Conservation (phyloP, 306 rosid genomes). For the Casuarina cunninghamiana region DNA sequence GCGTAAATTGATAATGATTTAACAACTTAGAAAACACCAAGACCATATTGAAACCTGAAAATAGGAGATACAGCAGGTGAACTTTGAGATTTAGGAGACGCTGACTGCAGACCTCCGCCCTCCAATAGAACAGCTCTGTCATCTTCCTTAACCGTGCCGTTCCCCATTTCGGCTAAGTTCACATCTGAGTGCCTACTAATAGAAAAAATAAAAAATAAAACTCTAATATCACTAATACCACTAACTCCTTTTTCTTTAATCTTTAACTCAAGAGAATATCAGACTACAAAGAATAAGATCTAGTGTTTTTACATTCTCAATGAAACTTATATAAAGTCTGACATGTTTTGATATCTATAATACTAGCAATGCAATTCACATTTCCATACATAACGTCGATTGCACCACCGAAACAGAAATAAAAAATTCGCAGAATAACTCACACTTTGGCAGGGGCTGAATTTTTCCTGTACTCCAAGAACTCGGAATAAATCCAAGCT, state of each 20-base stretch:
- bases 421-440: conserved; percentile 29
- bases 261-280: neutral
- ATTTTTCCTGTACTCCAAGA: conserved; percentile 63
- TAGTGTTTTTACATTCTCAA: neutral
- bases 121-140: conserved; percentile 69
- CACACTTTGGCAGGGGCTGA: conserved; percentile 64
- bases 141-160: conserved; percentile 60
- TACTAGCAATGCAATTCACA: neutral
- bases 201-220: conserved; percentile 7
- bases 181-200: conserved; percentile 72
- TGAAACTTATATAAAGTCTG: neutral
- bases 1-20: conserved; percentile 14
- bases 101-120: conserved; percentile 61
- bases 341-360: neutral
- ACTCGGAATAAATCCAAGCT: conserved; percentile 86
- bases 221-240: conserved; percentile 5
- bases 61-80: conserved; percentile 46
- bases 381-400: neutral
- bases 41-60: conserved; percentile 47
- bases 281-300: neutral
- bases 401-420: neutral
- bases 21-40: conserved; percentile 23
- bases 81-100: conserved; percentile 62
- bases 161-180: conserved; percentile 59
- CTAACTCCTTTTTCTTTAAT: neutral